phyloP scores from a whole-genome alignment of 1,139 yeast species.

The Insectozyma bohioensis region DNA sequence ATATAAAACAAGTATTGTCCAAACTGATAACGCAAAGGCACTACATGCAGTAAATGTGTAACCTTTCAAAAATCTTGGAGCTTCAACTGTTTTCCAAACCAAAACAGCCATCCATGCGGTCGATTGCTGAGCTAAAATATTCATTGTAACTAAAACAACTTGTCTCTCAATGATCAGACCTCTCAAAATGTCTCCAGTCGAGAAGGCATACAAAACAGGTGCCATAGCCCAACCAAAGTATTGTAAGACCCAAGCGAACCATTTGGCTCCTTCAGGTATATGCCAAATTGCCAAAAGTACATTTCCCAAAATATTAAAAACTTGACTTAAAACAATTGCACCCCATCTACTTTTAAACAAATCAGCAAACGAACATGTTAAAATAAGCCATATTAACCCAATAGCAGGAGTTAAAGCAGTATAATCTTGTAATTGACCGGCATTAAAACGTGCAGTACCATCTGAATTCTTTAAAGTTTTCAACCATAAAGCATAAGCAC shows the following conservation, averaged over 20 bases:
- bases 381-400: slow-evolving; percentile 40
- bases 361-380: slow-evolving; percentile 47
- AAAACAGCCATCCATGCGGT: slow-evolving; percentile 45
- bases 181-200: too few relatives aligned
- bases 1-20: slow-evolving; percentile 55
- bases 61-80: slow-evolving; percentile 38
- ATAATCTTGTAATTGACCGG: slow-evolving; percentile 38
- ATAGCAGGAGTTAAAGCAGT: slow-evolving; percentile 47
- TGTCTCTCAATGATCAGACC: too few relatives aligned
- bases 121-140: slow-evolving; percentile 42
- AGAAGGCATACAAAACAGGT: slow-evolving; percentile 45
- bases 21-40: slow-evolving; percentile 46
- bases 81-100: slow-evolving; percentile 48
- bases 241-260: slow-evolving; percentile 49
- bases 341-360: slow-evolving; percentile 54
- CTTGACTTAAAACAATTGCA: slow-evolving; percentile 56
- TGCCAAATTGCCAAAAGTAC: slow-evolving; percentile 47
- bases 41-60: slow-evolving; percentile 49
- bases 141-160: slow-evolving; percentile 43
- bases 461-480: slow-evolving; percentile 28
- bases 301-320: slow-evolving; percentile 41
- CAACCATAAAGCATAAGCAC: slow-evolving; percentile 53
- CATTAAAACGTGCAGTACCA: slow-evolving; percentile 27
- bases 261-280: slow-evolving; percentile 43
- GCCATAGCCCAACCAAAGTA: slow-evolving; percentile 54